phyloP scores from a whole-genome alignment of 345 rosid genomes.

The Litchi chinensis region DNA sequence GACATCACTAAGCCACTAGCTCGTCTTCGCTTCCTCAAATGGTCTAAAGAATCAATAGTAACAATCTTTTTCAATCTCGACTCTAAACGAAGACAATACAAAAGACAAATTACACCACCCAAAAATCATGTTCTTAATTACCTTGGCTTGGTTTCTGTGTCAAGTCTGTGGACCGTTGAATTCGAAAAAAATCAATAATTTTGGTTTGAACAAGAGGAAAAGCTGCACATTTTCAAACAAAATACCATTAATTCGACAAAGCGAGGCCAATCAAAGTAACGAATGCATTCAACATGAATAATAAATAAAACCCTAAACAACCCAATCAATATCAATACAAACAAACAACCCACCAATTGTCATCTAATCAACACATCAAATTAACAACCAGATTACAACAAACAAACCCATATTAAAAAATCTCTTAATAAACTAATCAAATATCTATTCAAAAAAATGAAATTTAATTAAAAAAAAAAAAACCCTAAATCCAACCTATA shows the following conservation, averaged over 20 bases:
- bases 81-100: background rate
- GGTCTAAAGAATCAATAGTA: slow-evolving; percentile 32
- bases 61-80: background rate
- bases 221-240: slow-evolving; percentile 34
- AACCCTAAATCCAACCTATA: background rate
- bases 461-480: background rate
- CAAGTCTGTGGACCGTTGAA: slow-evolving; percentile 45
- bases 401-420: slow-evolving; percentile 7
- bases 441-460: background rate
- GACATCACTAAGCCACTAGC: slow-evolving; percentile 56
- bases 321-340: background rate
- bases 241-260: background rate
- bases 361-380: background rate
- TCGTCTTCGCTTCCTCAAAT: slow-evolving; percentile 58
- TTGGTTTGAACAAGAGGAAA: slow-evolving; percentile 83
- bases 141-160: slow-evolving; percentile 37
- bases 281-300: background rate
- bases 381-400: no score
- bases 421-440: slow-evolving; percentile 17
- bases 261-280: background rate
- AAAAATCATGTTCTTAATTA: slow-evolving; percentile 9
- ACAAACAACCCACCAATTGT: background rate
- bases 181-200: slow-evolving; percentile 80
- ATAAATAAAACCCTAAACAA: background rate
- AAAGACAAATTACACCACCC: background rate